phyloP scores from a whole-genome alignment of 768 basidiomycete species.

The Neoboletus subvelutipes region DNA sequence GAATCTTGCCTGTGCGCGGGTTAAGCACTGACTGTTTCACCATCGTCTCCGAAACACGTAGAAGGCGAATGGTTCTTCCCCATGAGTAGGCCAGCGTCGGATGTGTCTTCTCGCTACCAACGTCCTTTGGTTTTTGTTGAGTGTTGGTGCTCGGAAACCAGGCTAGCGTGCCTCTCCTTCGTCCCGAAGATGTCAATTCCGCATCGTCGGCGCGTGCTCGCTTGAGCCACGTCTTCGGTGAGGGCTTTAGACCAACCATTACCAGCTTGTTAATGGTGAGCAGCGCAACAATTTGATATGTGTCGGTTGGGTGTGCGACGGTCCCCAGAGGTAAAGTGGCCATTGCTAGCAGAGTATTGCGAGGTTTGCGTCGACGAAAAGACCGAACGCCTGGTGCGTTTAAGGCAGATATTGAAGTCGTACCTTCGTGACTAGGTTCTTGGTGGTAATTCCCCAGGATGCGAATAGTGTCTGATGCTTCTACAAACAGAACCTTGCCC shows the following conservation, averaged over 20 bases:
- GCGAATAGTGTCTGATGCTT: constrained; percentile 90
- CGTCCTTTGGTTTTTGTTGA: constrained; percentile 24
- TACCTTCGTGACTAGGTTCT: constrained; percentile 21
- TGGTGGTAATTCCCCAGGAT: constrained; percentile 91
- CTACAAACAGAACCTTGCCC: constrained; percentile 92
- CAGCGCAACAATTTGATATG: constrained; percentile 77
- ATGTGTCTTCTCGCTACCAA: constrained; percentile 29
- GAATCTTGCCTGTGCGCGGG: constrained; percentile 58
- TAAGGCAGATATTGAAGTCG: constrained; percentile 15
- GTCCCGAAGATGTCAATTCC: constrained; percentile 40
- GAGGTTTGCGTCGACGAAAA: constrained; percentile 47
- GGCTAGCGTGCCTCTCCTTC: constrained; percentile 63
- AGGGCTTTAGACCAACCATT: constrained; percentile 88
- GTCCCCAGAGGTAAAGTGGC: constrained; percentile 80
- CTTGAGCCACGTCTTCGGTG: constrained; percentile 91
- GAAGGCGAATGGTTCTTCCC: constrained; percentile 65
- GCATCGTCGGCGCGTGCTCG: constrained; percentile 55
- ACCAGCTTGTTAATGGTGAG: constrained; percentile 90
- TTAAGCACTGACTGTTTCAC: constrained; percentile 49
- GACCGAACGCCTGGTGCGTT: constrained; percentile 24
- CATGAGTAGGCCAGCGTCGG: constrained; percentile 86
- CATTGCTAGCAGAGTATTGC: constrained; percentile 76
- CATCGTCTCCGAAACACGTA: constrained; percentile 64
- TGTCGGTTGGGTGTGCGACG: constrained; percentile 69
- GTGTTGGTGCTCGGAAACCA: constrained; percentile 74